A percentile compares a stretch with the other conserved stretches of the same genome.
Conservation (phyloP, 805 yeast genomes). For the Hanseniaspora valbyensis region DNA sequence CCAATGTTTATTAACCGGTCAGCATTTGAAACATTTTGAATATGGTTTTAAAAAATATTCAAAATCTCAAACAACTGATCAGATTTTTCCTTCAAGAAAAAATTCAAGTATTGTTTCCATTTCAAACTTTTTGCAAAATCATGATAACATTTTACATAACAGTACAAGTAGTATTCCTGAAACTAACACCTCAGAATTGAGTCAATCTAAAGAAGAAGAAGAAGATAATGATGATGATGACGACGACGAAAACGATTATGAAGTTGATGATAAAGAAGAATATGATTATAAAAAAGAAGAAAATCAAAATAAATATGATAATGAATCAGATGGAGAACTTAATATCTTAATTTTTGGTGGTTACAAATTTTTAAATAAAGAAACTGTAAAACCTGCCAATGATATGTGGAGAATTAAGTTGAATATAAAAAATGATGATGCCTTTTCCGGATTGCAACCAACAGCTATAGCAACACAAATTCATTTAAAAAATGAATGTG, state of each 20-base stretch:
- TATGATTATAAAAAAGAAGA: not conserved
- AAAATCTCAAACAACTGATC: not conserved
- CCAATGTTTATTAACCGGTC: constrained; percentile 19
- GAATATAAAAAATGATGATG: not conserved
- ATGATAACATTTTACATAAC: not conserved
- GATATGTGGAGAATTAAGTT: not conserved
- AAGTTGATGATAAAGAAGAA: not conserved
- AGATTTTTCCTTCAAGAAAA: not conserved
- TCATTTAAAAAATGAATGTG: not conserved
- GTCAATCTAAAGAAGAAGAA: no score
- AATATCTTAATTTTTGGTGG: constrained; percentile 12
- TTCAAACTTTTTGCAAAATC: not conserved
- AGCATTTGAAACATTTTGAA: not conserved
- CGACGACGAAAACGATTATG: not conserved
- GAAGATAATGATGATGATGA: no score
- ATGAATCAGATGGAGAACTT: not conserved
- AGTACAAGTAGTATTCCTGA: no score
- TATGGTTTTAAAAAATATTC: not conserved
- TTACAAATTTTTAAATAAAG: not conserved
- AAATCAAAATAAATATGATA: not conserved
- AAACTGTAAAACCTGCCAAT: not conserved
- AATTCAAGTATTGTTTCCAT: not conserved
- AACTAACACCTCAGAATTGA: no score
- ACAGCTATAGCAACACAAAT: not conserved
- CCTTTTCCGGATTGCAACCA: not conserved